A percentile compares a stretch with the other conserved stretches of the same genome.
Evolutionary conservation across 139 green algal genomes (phyloP).

Genomic region (Edaphochlamys debaryana): DNA sequence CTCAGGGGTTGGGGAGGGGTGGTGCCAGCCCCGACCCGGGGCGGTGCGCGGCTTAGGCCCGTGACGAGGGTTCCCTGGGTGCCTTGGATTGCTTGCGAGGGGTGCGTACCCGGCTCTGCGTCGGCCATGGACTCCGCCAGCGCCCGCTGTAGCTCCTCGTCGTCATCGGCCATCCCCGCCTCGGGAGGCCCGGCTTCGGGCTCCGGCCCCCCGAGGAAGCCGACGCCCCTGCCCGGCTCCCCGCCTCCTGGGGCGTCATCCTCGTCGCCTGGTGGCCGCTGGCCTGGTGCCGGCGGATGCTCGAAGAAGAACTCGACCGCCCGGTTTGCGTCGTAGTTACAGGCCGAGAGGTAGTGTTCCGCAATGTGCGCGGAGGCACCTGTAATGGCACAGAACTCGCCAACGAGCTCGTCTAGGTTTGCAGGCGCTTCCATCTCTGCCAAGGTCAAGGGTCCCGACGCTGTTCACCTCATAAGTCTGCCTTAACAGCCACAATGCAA

Average conservation of each 20-base stretch:
- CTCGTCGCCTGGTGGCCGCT: not conserved
- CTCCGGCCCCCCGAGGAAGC: too few relatives aligned
- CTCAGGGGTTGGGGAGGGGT: too few relatives aligned
- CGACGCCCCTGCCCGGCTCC: too few relatives aligned
- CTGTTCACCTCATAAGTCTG: too few relatives aligned
- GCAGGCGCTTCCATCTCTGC: not conserved
- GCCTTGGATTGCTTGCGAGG: too few relatives aligned
- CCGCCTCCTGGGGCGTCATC: too few relatives aligned
- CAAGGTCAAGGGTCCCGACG: too few relatives aligned
- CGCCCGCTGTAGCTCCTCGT: slow-evolving; percentile 35
- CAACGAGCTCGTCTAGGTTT: slow-evolving; percentile 26
- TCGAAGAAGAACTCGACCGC: slow-evolving; percentile 50
- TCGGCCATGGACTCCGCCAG: slow-evolving; percentile 2
- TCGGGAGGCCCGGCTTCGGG: not conserved
- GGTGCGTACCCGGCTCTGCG: not conserved
- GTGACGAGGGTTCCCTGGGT: too few relatives aligned
- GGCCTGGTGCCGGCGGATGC: slow-evolving; percentile 26
- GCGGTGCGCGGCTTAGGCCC: too few relatives aligned
- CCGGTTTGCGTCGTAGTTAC: slow-evolving; percentile 55
- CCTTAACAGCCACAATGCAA: too few relatives aligned
- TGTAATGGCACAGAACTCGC: slow-evolving; percentile 53
- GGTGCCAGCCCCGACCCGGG: too few relatives aligned
- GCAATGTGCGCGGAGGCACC: slow-evolving; percentile 40
- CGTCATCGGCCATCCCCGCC: not conserved
- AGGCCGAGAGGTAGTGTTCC: slow-evolving; percentile 57